Conservation (phyloP, 768 basidiomycete species). For the Hortiboletus campestris region DNA sequence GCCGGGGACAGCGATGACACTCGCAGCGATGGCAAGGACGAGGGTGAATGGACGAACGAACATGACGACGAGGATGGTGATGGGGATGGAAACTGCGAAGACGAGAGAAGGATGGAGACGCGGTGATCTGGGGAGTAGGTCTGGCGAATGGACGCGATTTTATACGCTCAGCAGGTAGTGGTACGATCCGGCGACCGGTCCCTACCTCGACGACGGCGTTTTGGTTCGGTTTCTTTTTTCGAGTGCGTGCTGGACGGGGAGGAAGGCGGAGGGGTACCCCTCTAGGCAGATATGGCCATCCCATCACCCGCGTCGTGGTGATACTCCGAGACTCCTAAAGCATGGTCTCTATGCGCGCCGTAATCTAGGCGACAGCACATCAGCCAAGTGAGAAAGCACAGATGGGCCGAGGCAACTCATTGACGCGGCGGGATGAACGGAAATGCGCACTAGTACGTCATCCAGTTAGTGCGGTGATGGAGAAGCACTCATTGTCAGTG, state of each 20-base stretch:
- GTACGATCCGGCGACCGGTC: conserved; percentile 4
- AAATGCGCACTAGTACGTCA: conserved; percentile 17
- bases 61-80: conserved; percentile 4
- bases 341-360: neutral
- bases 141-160: neutral
- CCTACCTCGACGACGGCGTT: conserved; percentile 11
- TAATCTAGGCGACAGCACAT: conserved; percentile 6
- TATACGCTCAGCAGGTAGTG: conserved; percentile 12
- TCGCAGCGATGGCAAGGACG: conserved; percentile 12
- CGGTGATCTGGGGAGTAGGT: neutral
- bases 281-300: conserved; percentile 13
- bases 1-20: conserved; percentile 1
- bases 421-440: conserved; percentile 1
- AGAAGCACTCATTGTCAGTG: conserved; percentile 6
- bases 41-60: conserved; percentile 9
- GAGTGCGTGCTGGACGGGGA: conserved; percentile 2
- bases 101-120: neutral
- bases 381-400: conserved; percentile 5
- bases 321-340: neutral
- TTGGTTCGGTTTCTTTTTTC: conserved; percentile 13
- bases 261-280: neutral
- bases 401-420: neutral
- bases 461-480: conserved; percentile 9
- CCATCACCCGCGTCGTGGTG: neutral
- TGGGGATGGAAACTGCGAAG: neutral